A percentile compares a stretch with the other conserved stretches of the same genome.
These are phyloP conservation scores for Pseudoneurospora amorphoporcata DNA, from an alignment of 495 filamentous ascomycete genomes.

Conservation along the genomic window DNA sequence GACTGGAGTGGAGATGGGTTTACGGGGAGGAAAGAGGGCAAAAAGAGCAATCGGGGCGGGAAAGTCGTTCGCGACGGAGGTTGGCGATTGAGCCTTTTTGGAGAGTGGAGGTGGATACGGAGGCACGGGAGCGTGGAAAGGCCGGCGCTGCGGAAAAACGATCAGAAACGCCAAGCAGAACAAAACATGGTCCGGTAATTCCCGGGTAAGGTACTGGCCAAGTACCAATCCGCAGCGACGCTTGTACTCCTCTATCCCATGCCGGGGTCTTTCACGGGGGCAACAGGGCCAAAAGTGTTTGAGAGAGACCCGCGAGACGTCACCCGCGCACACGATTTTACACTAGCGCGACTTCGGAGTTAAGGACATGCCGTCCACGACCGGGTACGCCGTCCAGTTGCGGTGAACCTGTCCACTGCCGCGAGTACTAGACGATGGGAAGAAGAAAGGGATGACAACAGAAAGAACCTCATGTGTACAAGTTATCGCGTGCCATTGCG, in stretches of 20 bases:
- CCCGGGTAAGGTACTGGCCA: conserved; percentile 13
- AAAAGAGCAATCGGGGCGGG: conserved; percentile 12
- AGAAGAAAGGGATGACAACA: neutral
- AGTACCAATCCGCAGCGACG: conserved; percentile 1
- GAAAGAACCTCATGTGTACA: neutral
- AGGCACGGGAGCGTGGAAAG: conserved; percentile 7
- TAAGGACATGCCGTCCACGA: neutral
- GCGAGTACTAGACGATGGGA: neutral
- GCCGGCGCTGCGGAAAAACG: conserved; percentile 7
- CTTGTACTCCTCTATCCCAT: neutral
- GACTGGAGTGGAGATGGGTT: conserved; percentile 25
- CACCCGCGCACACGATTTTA: neutral
- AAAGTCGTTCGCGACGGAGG: conserved; percentile 18
- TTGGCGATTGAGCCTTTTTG: conserved; percentile 23
- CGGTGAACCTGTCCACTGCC: neutral
- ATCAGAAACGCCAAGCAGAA: conserved; percentile 12
- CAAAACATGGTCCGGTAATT: conserved; percentile 18
- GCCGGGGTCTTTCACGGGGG: neutral
- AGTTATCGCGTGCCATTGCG: neutral
- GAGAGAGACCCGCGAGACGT: neutral
- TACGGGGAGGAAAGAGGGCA: conserved; percentile 10
- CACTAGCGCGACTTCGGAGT: neutral
- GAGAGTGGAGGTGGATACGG: conserved; percentile 4
- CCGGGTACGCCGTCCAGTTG: neutral
- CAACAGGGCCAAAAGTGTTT: neutral